A percentile compares a stretch with the other conserved stretches of the same genome.
Evolutionary conservation across 169 alveolate genomes (phyloP).

Genomic region (Cryptosporidium muris): DNA sequence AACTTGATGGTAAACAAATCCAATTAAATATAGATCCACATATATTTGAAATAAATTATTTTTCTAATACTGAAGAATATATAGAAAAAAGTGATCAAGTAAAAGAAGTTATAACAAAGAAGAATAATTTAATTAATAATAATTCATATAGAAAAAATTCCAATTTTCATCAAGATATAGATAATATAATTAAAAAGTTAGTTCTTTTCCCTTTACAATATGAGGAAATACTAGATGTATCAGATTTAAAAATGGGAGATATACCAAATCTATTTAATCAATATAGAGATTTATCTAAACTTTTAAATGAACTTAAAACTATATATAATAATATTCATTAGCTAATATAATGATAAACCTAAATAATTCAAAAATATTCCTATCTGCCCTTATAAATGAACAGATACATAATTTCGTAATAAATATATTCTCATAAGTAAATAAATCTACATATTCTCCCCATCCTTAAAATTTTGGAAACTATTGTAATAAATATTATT

Average conservation of each 20-base stretch:
- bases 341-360: background rate
- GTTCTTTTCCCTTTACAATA: background rate
- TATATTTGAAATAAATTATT: conserved; percentile 14
- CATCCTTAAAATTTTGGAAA: background rate
- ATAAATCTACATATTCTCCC: background rate
- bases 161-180: too few species aligned
- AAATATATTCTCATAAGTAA: background rate
- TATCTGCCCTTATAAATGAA: background rate
- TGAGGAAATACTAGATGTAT: background rate
- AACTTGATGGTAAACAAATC: conserved; percentile 54
- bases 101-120: too few species aligned
- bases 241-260: conserved; percentile 31
- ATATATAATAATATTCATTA: background rate
- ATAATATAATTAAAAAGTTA: too few species aligned
- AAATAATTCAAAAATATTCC: background rate
- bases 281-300: conserved; percentile 2
- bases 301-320: conserved; percentile 10
- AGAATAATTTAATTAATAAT: too few species aligned
- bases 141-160: too few species aligned
- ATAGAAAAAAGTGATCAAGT: too few species aligned
- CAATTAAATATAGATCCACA: conserved; percentile 38
- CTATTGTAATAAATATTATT: conserved; percentile 36
- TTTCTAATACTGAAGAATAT: too few species aligned
- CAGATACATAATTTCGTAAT: background rate
- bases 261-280: conserved; percentile 40